Conservation (phyloP, 1,139 yeast genomes). For the Pneumocystis jirovecii region DNA sequence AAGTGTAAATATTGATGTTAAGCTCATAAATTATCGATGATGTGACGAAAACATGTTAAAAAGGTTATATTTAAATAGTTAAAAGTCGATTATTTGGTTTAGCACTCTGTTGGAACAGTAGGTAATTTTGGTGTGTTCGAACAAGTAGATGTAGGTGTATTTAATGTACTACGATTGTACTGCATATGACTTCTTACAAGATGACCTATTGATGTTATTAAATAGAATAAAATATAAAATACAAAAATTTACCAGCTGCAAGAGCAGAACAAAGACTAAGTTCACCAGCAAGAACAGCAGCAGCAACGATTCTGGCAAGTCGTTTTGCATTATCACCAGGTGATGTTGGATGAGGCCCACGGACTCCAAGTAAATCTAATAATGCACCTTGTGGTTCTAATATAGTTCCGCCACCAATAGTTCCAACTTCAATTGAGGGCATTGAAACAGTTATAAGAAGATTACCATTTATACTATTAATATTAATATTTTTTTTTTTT, state of each 20-base stretch:
- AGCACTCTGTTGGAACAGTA: not conserved
- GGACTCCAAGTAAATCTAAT: conserved; percentile 85
- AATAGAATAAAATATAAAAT: not conserved
- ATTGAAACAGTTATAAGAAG: conserved; percentile 83
- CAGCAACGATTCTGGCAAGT: conserved; percentile 86
- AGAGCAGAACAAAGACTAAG: conserved; percentile 84
- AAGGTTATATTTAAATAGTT: not conserved
- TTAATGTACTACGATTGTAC: conserved; percentile 65
- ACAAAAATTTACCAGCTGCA: conserved; percentile 47
- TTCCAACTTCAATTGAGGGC: conserved; percentile 98
- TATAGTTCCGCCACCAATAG: conserved; percentile 98
- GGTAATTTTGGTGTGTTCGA: conserved; percentile 4
- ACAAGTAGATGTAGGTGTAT: conserved; percentile 12
- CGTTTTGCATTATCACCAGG: conserved; percentile 95
- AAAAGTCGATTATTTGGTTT: not conserved
- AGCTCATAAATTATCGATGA: not conserved
- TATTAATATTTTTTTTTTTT: not conserved
- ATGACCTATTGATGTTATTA: conserved; percentile 35
- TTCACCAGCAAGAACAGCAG: conserved; percentile 93
- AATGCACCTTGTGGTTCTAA: conserved; percentile 94
- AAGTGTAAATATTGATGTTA: not conserved
- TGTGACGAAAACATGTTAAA: not conserved
- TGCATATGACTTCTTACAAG: conserved; percentile 96
- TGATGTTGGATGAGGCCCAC: conserved; percentile 84
- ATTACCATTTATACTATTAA: conserved; percentile 41